A percentile compares a stretch with the other conserved stretches of the same genome.
Evolutionary conservation across 176 grass and related monocot species (phyloP).

Genomic region (Musa schizocarpa): DNA sequence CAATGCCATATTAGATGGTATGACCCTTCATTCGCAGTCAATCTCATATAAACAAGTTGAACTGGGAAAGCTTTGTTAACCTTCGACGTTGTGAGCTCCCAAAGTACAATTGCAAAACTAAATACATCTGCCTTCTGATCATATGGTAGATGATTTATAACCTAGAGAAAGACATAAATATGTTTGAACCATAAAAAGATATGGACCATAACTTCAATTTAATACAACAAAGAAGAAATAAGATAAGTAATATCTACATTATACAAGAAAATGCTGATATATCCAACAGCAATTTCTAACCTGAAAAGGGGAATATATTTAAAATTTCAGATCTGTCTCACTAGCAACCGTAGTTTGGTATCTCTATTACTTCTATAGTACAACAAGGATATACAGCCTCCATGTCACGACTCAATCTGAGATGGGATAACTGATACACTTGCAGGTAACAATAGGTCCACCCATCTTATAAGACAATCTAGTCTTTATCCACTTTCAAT

Average conservation of each 20-base stretch:
- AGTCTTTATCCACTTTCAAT: too few species aligned
- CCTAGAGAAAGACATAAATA: slow-evolving; percentile 35
- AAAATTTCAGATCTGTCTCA: too few species aligned
- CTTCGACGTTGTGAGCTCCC: slow-evolving; percentile 92
- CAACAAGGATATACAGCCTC: too few species aligned
- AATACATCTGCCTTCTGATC: slow-evolving; percentile 96
- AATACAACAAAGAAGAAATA: background rate
- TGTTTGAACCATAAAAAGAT: slow-evolving; percentile 3
- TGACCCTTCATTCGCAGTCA: background rate
- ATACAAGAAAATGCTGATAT: background rate
- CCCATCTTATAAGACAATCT: too few species aligned
- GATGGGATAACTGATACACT: too few species aligned
- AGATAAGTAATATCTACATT: background rate
- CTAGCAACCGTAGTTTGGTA: too few species aligned
- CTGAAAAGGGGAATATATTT: too few species aligned
- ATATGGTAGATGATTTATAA: slow-evolving; percentile 94
- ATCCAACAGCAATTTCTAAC: background rate
- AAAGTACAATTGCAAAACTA: slow-evolving; percentile 95
- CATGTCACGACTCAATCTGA: too few species aligned
- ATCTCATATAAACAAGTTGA: background rate
- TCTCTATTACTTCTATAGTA: too few species aligned
- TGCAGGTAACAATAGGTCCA: too few species aligned
- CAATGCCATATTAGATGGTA: slow-evolving; percentile 12
- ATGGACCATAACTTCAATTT: background rate
- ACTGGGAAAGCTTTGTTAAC: slow-evolving; percentile 21